Evolutionary conservation across 768 basidiomycete genomes (phyloP).

Genomic region (Mycena galopus): DNA sequence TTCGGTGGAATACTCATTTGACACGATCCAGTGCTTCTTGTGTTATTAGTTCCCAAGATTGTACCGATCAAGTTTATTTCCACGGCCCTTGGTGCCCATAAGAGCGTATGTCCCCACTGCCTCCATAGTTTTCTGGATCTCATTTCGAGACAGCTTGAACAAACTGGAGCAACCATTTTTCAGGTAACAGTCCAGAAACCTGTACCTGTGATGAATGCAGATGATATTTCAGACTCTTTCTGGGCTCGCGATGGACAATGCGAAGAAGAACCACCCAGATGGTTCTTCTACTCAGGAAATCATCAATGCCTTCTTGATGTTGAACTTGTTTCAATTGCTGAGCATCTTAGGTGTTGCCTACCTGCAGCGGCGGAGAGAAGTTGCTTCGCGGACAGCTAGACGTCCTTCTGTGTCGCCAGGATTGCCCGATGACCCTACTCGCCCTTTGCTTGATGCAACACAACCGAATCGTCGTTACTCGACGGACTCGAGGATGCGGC

Average conservation of each 20-base stretch:
- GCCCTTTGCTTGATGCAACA: slow-evolving; percentile 24
- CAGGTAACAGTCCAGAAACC: slow-evolving; percentile 48
- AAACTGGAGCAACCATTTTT: slow-evolving; percentile 74
- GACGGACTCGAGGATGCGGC: slow-evolving; percentile 37
- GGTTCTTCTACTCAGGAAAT: slow-evolving; percentile 34
- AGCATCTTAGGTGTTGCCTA: slow-evolving; percentile 63
- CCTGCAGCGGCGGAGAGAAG: slow-evolving; percentile 59
- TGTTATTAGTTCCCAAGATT: slow-evolving; percentile 79
- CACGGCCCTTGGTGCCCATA: slow-evolving; percentile 83
- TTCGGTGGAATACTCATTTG: slow-evolving; percentile 11
- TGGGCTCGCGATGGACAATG: slow-evolving; percentile 74
- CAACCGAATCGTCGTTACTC: slow-evolving; percentile 37
- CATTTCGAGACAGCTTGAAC: slow-evolving; percentile 68
- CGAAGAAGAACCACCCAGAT: slow-evolving; percentile 44
- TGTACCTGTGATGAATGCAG: slow-evolving; percentile 33
- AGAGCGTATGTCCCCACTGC: slow-evolving; percentile 65
- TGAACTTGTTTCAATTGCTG: slow-evolving; percentile 67
- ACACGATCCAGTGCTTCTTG: slow-evolving; percentile 69
- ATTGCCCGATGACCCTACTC: slow-evolving; percentile 27
- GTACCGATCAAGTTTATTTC: slow-evolving; percentile 81
- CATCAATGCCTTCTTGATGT: slow-evolving; percentile 45
- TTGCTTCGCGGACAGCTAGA: slow-evolving; percentile 14
- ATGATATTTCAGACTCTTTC: slow-evolving; percentile 75
- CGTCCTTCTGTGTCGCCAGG: slow-evolving; percentile 1
- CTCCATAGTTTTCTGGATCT: neutral